Base-by-base conservation (phyloP, 495 filamentous ascomycete genomes). In the Lophiostoma macrostomum region DNA sequence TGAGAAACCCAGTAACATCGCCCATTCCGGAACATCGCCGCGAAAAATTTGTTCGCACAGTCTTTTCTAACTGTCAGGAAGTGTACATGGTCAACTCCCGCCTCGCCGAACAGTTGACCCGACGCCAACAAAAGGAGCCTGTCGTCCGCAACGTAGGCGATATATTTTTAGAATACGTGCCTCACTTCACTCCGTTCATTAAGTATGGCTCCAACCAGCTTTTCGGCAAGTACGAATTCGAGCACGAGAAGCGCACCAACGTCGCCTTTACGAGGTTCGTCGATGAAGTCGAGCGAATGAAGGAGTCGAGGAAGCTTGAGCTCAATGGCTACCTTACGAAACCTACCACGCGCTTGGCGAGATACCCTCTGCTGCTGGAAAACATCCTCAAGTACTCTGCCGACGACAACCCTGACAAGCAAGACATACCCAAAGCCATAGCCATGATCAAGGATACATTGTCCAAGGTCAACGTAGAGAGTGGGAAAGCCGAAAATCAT, bases 321-420 rank as follows among this genome's bases (percentile, higher is more conserved):
- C 74, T 99, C 40, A 99, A 99, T 69, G 94, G 94, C 53, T 99
- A 99, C 65, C 74, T 99, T 37, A 99, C 94, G 1, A 99, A 99
- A 69, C 94, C 94, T 0, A 99, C 94, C 5, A 99, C 94, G 25
- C 80, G 94, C 75, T 74, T 99, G 62, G 94, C 94, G 30, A 80
- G 94, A 66, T 99, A 99, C 67, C 94, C 94, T 5, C 75, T 99
- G 27, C 76, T 99, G 3, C 75, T 99, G n/a, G 93, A 96, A 56
- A 88, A 88, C 43, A 85, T 97, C 20, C 61, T 87, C 38, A 97
- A 96, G 63, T 85, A 89, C 64, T 96, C 91, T 0, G 79, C 85
- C 18, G 86, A 91, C 32, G 87, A 83, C 25, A 96, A 83, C 56
- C 84, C 90, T 0, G 94, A 99, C 63, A 90, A 85, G 69, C 76